phyloP scores from a whole-genome alignment of 106 monocot species.

The Acanthochlamys bracteata region DNA sequence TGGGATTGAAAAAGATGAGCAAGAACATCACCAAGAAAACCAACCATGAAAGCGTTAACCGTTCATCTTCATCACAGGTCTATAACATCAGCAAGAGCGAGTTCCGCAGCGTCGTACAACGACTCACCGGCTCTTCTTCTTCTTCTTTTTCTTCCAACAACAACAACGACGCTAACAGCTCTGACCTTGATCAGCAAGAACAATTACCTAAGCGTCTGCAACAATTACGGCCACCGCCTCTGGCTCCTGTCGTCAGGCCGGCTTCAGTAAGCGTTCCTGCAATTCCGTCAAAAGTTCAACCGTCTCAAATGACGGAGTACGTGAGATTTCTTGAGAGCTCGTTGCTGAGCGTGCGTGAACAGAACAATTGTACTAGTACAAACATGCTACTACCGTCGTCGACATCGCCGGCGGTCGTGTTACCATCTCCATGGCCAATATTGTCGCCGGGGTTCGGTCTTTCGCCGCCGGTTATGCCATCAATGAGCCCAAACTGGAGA shows the following conservation, averaged over 20 bases:
- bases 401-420: no score
- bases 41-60: neutral
- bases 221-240: neutral
- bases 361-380: neutral
- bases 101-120: neutral
- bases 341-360: neutral
- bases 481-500: no score
- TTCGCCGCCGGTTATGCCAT: neutral
- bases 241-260: neutral
- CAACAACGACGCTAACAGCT: no score
- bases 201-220: neutral
- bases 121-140: neutral
- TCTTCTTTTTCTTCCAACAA: no score
- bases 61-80: neutral
- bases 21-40: neutral
- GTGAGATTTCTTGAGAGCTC: constrained; percentile 6
- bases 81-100: neutral
- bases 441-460: neutral
- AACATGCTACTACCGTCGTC: no score
- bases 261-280: neutral
- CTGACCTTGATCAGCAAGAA: no score
- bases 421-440: no score
- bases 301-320: neutral
- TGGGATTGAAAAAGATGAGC: neutral
- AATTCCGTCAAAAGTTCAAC: no score